Evolutionary conservation across 805 yeast genomes (phyloP).

Genomic region (Nakazawaea ambrosiae): DNA sequence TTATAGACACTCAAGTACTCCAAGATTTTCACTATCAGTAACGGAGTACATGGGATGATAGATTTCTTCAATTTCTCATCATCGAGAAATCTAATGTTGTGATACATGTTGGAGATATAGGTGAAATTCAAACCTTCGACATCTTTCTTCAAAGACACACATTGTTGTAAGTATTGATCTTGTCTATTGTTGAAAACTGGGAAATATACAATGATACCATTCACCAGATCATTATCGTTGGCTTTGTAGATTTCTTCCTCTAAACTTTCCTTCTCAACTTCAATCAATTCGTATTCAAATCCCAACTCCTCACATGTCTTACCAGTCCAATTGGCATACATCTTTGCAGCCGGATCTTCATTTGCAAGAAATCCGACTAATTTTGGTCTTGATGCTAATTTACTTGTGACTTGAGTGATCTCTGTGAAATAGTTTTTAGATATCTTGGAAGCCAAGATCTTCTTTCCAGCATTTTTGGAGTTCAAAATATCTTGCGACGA

Average conservation of each 20-base stretch:
- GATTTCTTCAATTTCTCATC: constrained; percentile 60
- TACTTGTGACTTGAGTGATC: constrained; percentile 48
- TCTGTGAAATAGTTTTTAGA: constrained; percentile 80
- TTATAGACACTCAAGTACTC: constrained; percentile 90
- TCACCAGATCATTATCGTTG: constrained; percentile 64
- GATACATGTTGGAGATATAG: constrained; percentile 92
- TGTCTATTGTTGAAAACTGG: constrained; percentile 95
- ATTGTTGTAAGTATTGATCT: constrained; percentile 93
- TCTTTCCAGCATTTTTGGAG: constrained; percentile 50
- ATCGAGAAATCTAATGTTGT: constrained; percentile 82
- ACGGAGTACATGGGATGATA: constrained; percentile 92
- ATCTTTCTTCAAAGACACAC: constrained; percentile 85
- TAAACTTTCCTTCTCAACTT: constrained; percentile 69
- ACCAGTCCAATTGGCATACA: constrained; percentile 95
- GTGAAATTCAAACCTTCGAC: constrained; percentile 92
- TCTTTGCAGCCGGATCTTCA: constrained; percentile 87
- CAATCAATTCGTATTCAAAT: constrained; percentile 70
- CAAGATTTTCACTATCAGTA: constrained; percentile 88
- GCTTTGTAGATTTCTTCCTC: constrained; percentile 82
- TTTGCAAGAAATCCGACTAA: constrained; percentile 91
- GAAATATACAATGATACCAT: constrained; percentile 95
- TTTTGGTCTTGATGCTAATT: constrained; percentile 51
- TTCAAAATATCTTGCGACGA: no score
- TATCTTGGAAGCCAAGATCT: constrained; percentile 80
- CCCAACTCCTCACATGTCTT: constrained; percentile 86